phyloP scores from a whole-genome alignment of 2,329 filamentous ascomycete species.

The Cordyceps tenuipes region DNA sequence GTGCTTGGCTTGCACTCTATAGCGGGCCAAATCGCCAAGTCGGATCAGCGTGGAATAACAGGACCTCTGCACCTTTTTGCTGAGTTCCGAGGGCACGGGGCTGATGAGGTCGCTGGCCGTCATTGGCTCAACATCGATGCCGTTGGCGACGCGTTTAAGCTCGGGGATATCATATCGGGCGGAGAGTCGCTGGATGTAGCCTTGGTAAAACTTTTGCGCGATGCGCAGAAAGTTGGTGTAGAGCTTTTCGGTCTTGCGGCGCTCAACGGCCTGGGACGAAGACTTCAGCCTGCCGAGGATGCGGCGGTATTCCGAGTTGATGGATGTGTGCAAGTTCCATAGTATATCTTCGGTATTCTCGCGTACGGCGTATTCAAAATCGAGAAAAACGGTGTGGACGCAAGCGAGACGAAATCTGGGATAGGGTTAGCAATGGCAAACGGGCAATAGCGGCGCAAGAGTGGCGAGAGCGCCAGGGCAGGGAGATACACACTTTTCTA shows the following conservation, averaged over 20 bases:
- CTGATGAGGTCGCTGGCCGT: conserved; percentile 35
- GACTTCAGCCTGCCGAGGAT: conserved; percentile 49
- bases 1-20: conserved; percentile 64
- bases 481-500: conserved; percentile 32
- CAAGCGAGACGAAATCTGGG: conserved; percentile 61
- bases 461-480: not conserved
- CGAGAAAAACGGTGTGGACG: conserved; percentile 62
- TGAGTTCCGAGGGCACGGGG: conserved; percentile 40
- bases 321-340: conserved; percentile 69
- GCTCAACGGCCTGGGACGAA: conserved; percentile 48
- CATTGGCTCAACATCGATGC: conserved; percentile 35
- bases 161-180: conserved; percentile 47
- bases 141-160: conserved; percentile 34
- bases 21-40: conserved; percentile 83
- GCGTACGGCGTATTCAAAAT: conserved; percentile 57
- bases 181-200: conserved; percentile 71
- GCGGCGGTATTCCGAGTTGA: conserved; percentile 72
- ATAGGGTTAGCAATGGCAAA: conserved; percentile 12
- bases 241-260: conserved; percentile 70
- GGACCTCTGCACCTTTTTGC: conserved; percentile 56
- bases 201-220: conserved; percentile 80
- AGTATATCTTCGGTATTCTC: conserved; percentile 61
- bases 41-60: conserved; percentile 79
- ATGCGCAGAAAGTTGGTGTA: conserved; percentile 82
- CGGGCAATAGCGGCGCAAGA: not conserved